Evolutionary conservation across 1,284 basidiomycete species (phyloP), one percentile per base, ranked within the genome.

Genomic region (Porogramme epimiltina): DNA sequence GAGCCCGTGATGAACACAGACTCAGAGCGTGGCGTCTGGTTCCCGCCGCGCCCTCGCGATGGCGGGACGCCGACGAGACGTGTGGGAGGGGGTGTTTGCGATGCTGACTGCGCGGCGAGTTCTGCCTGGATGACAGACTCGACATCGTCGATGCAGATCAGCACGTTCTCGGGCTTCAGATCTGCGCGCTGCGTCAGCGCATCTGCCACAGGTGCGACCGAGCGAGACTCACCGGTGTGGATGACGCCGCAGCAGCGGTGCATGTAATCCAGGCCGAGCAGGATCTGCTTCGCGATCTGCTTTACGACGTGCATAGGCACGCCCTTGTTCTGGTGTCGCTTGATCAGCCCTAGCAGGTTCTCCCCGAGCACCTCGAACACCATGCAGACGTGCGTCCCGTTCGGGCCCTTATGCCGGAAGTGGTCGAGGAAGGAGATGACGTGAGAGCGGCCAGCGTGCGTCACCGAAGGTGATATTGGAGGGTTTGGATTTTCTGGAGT

Each of bases 321-420:
- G 57, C 97, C 96, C 62, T 93, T 92, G 71, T 89, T 90, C 73
- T 91, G 88, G 74, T 98, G 93, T 19, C 96, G 85, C 73, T 97
- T 98, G 81, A 98, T 98, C 62, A 99, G 82, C 2, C 95, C 95
- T 1, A 99, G 83, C n/a, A 99, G 76, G 69, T 98, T 98, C 75
- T 99, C 97, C 51, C 97, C 96, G 10, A 99, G 82, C 31, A 99
- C 97, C 73, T 99, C 96, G 67, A 98, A 98, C 16, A 99, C 96
- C 96, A 99, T 99, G 81, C 97, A 99, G 58, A 99, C 92, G 73
- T 99, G 96, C 18, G 86, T 90, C 43, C 96, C 96, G 69, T 99
- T 98, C 15, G 95, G 95, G 0, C 96, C 97, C 55, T 89, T 90
- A 73, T 99, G 97, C 34, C 89, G 85, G 72, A 99, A 99, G 69